Evolutionary conservation across 2,329 filamentous ascomycete genomes (phyloP), one percentile per base, ranked within the genome.

Genomic region (Neonectria neomacrospora): DNA sequence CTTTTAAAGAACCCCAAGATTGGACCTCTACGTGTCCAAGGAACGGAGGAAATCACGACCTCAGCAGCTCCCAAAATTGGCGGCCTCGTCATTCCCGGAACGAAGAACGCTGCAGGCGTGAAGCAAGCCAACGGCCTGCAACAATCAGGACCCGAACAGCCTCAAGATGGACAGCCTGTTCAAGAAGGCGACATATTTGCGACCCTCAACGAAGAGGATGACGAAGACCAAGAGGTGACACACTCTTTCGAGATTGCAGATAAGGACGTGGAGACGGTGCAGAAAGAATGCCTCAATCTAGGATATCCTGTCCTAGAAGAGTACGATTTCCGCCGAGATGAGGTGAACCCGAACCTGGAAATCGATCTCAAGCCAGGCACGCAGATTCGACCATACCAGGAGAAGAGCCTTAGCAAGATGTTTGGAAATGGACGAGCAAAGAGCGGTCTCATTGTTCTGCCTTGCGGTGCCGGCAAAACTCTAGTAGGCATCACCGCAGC

Each of bases 371-470:
- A 92, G 71, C 94, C 95, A 0, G 90, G 90, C 60, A 95, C 94
- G 0, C 91, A 95, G 74, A 98, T 98, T 76, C 90, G 95, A 76
- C 82, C 97, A 65, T 99, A 99, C 72, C 96, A 99, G 77, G 96
- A 99, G 78, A 97, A 97, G 81, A 97, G 94, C 69, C 83, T 99
- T 10, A 97, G 93, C 81, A 99, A 99, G 79, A 99, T 99, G 96
- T 99, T 99, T 77, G 95, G 96, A 75, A 99, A 99, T 75, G 95
- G 95, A 53, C 91, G 96, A 79, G 96, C 96, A 14, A 96, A 97
- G 81, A 97, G 94, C 78, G 96, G 96, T 61, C 96, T 99, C 70
- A 99, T 99, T 63, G 96, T 99, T 59, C 80, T 99, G 71, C 96
- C 96, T 18, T 99, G 96, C 77, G 96, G 96, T 70, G 96, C 96